Base-by-base conservation (phyloP, 257 asterid genomes). In the Gentiana macrophylla region DNA sequence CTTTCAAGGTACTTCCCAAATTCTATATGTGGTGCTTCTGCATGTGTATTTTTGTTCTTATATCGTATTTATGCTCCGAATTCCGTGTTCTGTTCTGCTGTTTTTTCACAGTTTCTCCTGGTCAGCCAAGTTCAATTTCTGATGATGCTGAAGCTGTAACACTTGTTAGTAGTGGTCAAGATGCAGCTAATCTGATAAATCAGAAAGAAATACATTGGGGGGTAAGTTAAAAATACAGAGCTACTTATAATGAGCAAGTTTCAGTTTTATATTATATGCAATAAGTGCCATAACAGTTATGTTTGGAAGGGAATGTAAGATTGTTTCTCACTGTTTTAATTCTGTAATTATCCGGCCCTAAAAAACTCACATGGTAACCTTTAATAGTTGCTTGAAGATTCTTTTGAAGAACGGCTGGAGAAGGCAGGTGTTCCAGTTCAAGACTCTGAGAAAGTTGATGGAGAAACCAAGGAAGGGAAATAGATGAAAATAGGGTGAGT, bases 181-280 rank as follows among this genome's bases (percentile, higher is more conserved):
- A 88, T 64, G 78, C 94, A 62, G 89, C 94, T 62, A 80, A 83
- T 75, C 65, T 83, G 70, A 74, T 83, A 71, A 92, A 92, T 78
- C 97, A 77, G 84, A 92, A 80, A 69, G 98, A 92, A 74, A 76
- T 92, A 53, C 97, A 77, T 60, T 92, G 98, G 98, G 97, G 97
- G 84, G 97, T 89, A 63, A 77, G 97, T 77, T 61, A 32, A 52
- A 56, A 4, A 52, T 41, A 59, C 54, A 47, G 43, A 34, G 51
- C 0, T 7, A 51, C 35, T 1, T 37, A 11, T 32, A 6, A 45
- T 5, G 46, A 41, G 9, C 9, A 5, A 41, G 5, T 5, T 2
- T 41, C 6, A 41, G 9, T 41, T 41, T 10, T 41, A 41, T 1
- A 41, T 38, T 38, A 38, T 8, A 5, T 38, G 45, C 45, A 38